Percentiles rank a stretch among this genome's conserved stretches.
Conservation (phyloP, 73 alveolate species). For the Paramecium primaurelia region DNA sequence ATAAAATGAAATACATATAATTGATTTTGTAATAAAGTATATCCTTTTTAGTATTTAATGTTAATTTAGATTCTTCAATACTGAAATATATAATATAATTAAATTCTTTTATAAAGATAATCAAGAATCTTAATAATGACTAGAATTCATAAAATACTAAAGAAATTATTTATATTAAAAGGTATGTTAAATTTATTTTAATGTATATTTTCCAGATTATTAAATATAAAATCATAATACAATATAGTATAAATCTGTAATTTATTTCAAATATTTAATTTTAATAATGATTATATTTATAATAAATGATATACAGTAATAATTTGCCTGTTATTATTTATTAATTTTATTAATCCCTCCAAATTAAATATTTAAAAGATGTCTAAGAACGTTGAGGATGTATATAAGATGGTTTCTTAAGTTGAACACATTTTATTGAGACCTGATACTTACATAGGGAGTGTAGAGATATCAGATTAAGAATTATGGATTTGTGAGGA, state of each 20-base stretch:
- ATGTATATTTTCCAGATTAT: too few species aligned
- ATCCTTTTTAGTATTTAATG: too few species aligned
- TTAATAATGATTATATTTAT: not conserved
- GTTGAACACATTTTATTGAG: slow-evolving; percentile 97
- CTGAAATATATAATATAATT: too few species aligned
- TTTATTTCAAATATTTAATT: not conserved
- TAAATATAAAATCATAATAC: too few species aligned
- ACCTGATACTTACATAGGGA: slow-evolving; percentile 99
- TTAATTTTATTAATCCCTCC: slow-evolving; percentile 19
- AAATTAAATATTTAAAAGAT: not conserved
- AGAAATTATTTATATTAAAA: too few species aligned
- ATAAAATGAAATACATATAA: too few species aligned
- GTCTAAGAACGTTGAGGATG: slow-evolving; percentile 76
- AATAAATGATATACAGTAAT: not conserved
- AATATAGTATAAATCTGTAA: not conserved
- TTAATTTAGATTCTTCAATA: too few species aligned
- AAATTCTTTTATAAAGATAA: too few species aligned
- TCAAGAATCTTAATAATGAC: too few species aligned
- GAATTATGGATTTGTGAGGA: slow-evolving; percentile 92
- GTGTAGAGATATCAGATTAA: slow-evolving; percentile 83
- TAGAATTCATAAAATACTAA: too few species aligned
- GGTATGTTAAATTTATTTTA: too few species aligned
- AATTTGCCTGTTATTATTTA: not conserved
- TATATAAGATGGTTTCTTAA: slow-evolving; percentile 93
- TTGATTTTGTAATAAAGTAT: too few species aligned